Conservation (phyloP, 2,329 filamentous ascomycete genomes). For the Botrytis deweyae region DNA sequence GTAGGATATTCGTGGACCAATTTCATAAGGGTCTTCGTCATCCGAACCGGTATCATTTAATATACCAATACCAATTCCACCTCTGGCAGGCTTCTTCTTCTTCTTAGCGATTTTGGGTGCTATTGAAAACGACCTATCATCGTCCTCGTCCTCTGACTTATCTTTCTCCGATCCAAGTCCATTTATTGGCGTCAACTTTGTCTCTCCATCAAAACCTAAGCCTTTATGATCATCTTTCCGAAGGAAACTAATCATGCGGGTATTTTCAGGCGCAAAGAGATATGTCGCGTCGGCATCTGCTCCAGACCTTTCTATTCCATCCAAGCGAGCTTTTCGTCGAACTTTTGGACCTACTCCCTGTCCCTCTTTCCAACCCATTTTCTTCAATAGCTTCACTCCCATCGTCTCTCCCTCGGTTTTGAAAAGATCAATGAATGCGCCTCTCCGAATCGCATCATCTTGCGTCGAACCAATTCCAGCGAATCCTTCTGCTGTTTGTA, state of each 20-base stretch:
- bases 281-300: conserved; percentile 51
- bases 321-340: conserved; percentile 69
- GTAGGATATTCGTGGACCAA: conserved; percentile 88
- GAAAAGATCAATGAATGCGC: conserved; percentile 69
- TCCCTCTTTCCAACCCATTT: conserved; percentile 94
- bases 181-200: conserved; percentile 46
- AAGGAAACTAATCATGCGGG: conserved; percentile 63
- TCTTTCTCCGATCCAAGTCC: conserved; percentile 35
- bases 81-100: conserved; percentile 52
- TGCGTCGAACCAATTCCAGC: conserved; percentile 70
- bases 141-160: conserved; percentile 49
- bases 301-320: conserved; percentile 41
- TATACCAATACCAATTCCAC: conserved; percentile 82
- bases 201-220: conserved; percentile 63
- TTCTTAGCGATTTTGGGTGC: conserved; percentile 40
- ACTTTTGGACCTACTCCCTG: conserved; percentile 91
- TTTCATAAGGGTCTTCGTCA: conserved; percentile 90
- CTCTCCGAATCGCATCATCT: conserved; percentile 51
- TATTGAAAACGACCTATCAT: conserved; percentile 36
- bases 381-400: conserved; percentile 79
- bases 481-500: conserved; percentile 74
- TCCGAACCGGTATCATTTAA: conserved; percentile 93
- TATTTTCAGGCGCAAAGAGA: conserved; percentile 83
- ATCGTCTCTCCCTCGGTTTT: conserved; percentile 75
- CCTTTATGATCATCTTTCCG: conserved; percentile 70